Evolutionary conservation across 148 eudicot species (phyloP).

Genomic region (Euryodendron excelsum): DNA sequence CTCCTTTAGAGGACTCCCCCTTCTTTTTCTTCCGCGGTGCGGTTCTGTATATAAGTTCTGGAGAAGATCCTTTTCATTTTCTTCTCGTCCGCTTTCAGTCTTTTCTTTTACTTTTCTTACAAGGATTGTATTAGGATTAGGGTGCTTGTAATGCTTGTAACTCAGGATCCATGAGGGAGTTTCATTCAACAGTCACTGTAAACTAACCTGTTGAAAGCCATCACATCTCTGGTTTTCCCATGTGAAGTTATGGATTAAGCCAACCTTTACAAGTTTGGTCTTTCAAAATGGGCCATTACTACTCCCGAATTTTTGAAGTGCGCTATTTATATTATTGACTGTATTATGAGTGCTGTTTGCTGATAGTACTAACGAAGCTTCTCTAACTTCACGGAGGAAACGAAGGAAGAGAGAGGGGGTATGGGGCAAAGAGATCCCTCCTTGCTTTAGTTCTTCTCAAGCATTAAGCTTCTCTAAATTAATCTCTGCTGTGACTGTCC

Average conservation of each 20-base stretch:
- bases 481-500: background rate
- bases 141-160: background rate
- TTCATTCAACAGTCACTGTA: background rate
- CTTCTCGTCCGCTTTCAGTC: background rate
- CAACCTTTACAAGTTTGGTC: background rate
- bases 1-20: constrained; percentile 1
- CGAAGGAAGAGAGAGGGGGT: background rate
- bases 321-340: background rate
- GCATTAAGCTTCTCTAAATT: background rate
- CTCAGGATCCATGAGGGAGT: background rate
- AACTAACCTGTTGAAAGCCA: background rate
- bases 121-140: background rate
- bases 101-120: background rate
- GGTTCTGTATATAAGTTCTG: background rate
- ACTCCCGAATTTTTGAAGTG: background rate
- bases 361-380: background rate
- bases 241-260: background rate
- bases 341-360: background rate
- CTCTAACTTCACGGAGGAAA: background rate
- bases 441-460: constrained; percentile 2
- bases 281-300: background rate
- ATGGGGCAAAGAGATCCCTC: background rate
- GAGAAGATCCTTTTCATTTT: constrained; percentile 5
- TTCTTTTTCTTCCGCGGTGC: constrained; percentile 1
- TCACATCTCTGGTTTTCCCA: background rate